phyloP scores from a whole-genome alignment of 805 yeast genomes.

The Yarrowia osloensis region DNA sequence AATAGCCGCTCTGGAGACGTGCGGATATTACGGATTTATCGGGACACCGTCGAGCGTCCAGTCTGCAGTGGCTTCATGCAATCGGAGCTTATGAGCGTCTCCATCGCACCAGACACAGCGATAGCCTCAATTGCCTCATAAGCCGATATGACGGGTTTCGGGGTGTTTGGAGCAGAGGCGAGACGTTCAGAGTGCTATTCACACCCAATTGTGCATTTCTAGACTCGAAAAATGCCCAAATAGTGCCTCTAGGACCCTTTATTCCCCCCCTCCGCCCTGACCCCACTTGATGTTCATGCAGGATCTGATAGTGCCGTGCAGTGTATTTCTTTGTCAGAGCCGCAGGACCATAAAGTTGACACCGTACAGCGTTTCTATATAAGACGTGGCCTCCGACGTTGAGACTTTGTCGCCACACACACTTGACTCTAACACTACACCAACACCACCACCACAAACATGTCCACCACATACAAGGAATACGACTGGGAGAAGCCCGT shows the following conservation, averaged over 20 bases:
- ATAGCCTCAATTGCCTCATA: slow-evolving; percentile 28
- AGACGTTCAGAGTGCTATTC: background rate
- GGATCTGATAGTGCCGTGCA: slow-evolving; percentile 31
- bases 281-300: slow-evolving; percentile 16
- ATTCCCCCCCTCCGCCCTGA: background rate
- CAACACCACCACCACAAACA: background rate
- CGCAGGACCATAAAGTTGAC: background rate
- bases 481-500: slow-evolving; percentile 28
- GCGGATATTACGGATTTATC: slow-evolving; percentile 10
- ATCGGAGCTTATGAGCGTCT: background rate
- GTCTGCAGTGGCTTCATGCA: slow-evolving; percentile 15
- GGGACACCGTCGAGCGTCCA: background rate
- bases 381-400: background rate
- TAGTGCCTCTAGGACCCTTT: background rate
- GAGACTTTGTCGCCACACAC: background rate
- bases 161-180: background rate
- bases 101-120: slow-evolving; percentile 7
- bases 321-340: background rate
- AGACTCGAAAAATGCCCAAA: background rate
- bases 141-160: background rate
- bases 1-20: background rate
- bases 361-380: background rate
- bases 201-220: background rate
- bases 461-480: slow-evolving; percentile 7
- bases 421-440: background rate